These are phyloP conservation scores for Aechmea fasciata DNA, from an alignment of 176 grass and related monocot species.

Conservation along the genomic window DNA sequence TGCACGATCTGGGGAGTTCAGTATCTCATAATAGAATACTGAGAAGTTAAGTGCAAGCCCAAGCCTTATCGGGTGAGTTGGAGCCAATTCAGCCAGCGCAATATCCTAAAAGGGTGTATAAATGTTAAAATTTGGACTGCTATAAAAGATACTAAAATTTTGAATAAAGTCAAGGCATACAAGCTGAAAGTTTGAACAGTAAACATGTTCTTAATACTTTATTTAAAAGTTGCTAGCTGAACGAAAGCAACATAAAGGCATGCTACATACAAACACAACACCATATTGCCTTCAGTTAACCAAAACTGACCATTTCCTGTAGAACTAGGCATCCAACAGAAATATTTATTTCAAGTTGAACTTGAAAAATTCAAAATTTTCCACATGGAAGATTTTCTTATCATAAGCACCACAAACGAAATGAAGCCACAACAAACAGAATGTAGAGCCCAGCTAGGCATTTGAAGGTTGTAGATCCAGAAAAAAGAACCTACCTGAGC, in stretches of 20 bases:
- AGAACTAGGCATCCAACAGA: too few species aligned
- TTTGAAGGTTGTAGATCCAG: background rate
- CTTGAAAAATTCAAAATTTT: too few species aligned
- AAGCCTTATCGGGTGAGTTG: conserved; percentile 54
- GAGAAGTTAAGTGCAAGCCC: conserved; percentile 53
- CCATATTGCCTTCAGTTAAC: too few species aligned
- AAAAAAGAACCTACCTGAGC: conserved; percentile 29
- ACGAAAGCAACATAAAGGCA: too few species aligned
- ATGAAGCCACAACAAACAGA: background rate
- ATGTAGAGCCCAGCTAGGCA: background rate
- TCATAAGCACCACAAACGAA: background rate
- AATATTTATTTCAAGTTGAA: too few species aligned
- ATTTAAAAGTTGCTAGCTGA: background rate
- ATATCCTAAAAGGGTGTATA: conserved; percentile 26
- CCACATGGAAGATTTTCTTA: background rate
- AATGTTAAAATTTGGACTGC: background rate
- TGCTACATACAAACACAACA: too few species aligned
- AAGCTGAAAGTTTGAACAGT: background rate
- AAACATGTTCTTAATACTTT: background rate
- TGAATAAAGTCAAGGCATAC: too few species aligned
- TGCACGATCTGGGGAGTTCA: conserved; percentile 46
- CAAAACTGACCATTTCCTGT: too few species aligned
- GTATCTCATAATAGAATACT: conserved; percentile 56
- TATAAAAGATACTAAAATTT: too few species aligned
- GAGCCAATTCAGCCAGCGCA: conserved; percentile 35